Base-by-base conservation (phyloP, 2,329 filamentous ascomycete species). In the Ascochyta viciae-villosae region DNA sequence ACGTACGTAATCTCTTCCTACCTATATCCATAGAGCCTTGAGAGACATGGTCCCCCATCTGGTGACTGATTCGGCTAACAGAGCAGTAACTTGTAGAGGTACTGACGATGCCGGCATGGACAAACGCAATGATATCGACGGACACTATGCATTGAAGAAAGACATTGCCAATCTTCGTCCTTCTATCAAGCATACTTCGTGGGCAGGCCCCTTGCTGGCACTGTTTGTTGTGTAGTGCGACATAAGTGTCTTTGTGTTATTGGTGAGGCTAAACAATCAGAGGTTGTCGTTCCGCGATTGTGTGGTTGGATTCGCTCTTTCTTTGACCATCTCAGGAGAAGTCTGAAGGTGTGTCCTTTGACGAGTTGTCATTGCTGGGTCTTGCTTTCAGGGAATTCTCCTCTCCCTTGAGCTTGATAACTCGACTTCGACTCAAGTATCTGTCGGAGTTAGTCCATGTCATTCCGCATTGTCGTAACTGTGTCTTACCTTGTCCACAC, bases 321-420 rank as follows among this genome's bases (percentile, higher is more conserved):
- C 16, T 13, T 27, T 6, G 3, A 10, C 6, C 23, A 2, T n/a
- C 26, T 49, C 51, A 54, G 12, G 45, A 34, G 26, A 45, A 49
- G 26, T 44, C 13, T 12, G 44, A 35, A 19, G 27, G 40, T 24
- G 34, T 10, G 22, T 39, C 39, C 19, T 40, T 40, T 27, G 23
- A 43, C n/a, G 24, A 33, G 5, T 24, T 7, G 13, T 13, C 16
- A 24, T 12, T 44, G 19, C 29, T 33, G 7, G 26, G 13, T 8
- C 8, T 43, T 4, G 61, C 63, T 27, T 37, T 59, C 10, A 70
- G 47, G 7, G 54, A 38, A 57, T 64, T 67, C 40, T 71, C 67
- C 1, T 65, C 60, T 15, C 66, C 68, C 16, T 63, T 59, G 4
- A 71, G 57, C 45, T 63, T 62, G 43, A 71, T 64, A 27, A 22